Evolutionary conservation across 495 filamentous ascomycete species (phyloP).

Genomic region (Daldinia concentrica): DNA sequence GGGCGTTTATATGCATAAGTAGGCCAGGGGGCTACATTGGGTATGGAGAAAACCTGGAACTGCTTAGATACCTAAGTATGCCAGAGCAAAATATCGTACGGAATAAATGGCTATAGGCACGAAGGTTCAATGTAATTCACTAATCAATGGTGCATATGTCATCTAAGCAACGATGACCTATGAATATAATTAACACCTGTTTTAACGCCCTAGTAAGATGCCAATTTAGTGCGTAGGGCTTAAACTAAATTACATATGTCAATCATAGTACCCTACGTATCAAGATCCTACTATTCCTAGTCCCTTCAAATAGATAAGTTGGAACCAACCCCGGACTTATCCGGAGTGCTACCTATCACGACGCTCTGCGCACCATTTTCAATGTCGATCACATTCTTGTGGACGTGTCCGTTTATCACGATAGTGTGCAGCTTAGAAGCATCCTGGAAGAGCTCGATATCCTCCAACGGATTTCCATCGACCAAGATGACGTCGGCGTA

Average conservation of each 20-base stretch:
- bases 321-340: neutral
- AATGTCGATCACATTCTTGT: conserved; percentile 11
- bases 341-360: neutral
- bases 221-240: neutral
- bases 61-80: too few relatives aligned
- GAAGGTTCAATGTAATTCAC: too few relatives aligned
- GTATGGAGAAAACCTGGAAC: too few relatives aligned
- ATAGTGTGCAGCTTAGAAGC: conserved; percentile 9
- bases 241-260: neutral
- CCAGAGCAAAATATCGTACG: too few relatives aligned
- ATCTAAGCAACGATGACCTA: too few relatives aligned
- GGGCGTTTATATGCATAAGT: neutral
- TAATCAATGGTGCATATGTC: too few relatives aligned
- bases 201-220: neutral
- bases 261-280: neutral
- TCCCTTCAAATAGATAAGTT: neutral
- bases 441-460: conserved; percentile 19
- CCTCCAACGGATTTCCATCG: conserved; percentile 11
- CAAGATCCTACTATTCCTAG: neutral
- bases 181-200: too few relatives aligned
- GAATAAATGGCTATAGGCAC: too few relatives aligned
- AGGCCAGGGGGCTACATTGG: neutral
- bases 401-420: conserved; percentile 21
- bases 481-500: conserved; percentile 24
- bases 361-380: neutral